These are phyloP conservation scores for Hypoxylon sp. DNA, from an alignment of 2,329 filamentous ascomycete genomes.

Conservation along the genomic window DNA sequence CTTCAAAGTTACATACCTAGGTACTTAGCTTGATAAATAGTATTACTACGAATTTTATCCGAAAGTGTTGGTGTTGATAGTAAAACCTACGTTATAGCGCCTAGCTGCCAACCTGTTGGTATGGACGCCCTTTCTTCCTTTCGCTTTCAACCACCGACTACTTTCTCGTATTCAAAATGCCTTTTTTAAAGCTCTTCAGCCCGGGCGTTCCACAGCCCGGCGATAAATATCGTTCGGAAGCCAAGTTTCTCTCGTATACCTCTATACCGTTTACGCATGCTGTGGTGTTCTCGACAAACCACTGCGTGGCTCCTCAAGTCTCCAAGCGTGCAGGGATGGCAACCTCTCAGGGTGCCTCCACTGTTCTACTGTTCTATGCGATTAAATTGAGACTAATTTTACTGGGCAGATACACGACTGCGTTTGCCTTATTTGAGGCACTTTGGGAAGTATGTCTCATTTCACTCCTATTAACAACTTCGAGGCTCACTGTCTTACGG, in stretches of 20 bases:
- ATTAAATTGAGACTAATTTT: slow-evolving; percentile 1
- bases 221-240: slow-evolving; percentile 13
- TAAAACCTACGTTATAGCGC: background rate
- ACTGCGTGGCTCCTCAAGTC: background rate
- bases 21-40: background rate
- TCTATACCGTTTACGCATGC: slow-evolving; percentile 6
- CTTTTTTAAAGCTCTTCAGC: slow-evolving; percentile 13
- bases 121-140: background rate
- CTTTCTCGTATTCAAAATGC: slow-evolving; percentile 12
- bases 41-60: background rate
- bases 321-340: slow-evolving; percentile 3
- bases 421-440: slow-evolving; percentile 81
- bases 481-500: slow-evolving; percentile 50
- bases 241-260: background rate
- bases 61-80: background rate
- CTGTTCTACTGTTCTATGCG: background rate
- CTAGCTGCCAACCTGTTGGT: too few species aligned
- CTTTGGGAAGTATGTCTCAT: slow-evolving; percentile 71
- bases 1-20: too few species aligned
- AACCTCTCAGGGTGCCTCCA: background rate
- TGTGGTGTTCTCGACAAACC: slow-evolving; percentile 12
- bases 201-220: background rate
- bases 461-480: background rate
- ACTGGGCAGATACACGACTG: slow-evolving; percentile 69
- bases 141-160: background rate